Base-by-base conservation (phyloP, 2,329 filamentous ascomycete genomes). In the Metarhizium anisopliae region DNA sequence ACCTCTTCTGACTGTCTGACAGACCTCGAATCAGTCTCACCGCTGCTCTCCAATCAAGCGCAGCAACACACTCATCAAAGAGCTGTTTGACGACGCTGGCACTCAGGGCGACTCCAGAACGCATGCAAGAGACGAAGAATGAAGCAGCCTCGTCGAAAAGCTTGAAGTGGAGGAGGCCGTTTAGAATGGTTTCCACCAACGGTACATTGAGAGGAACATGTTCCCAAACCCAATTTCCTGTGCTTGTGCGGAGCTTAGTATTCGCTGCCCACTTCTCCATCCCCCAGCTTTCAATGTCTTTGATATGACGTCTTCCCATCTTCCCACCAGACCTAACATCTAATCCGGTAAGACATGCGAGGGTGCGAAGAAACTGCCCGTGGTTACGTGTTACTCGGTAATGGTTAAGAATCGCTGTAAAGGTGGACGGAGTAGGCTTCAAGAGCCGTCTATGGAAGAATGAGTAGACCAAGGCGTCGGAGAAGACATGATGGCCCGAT, bases 391-490 rank as follows among this genome's bases (percentile, higher is more conserved):
- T 70, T 6, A 63, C 65, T 42, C 72, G 74, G 62, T 78, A 79
- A 60, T 82, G 79, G 50, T 77, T 74, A 20, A 83, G 62, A 18
- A 83, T 67, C 56, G 74, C 77, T 6, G 75, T 67, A 25, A 76
- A 68, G 0, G 79, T 82, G 29, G 74, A 74, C 47, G 74, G 68
- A 0, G 79, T 81, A 2, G 79, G 77, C 40, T 65, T 70, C 47
- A 80, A 63, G 4, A 67, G 67, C 42, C 72, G 77, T 10, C 70
- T 61, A 45, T 73, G 60, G 47, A 81, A 68, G 53, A 82, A 79
- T 0, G 75, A 77, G 52, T 79, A 68, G 20, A 82, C 72, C 36
- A 86, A 73, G n/a, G 73, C 63, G 42, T 82, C 73, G 4, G 80
- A 76, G 18, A 86, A 70, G 42, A 72, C 69, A 55, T 77, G 72